These are phyloP conservation scores for Xylaria sp. DNA, from an alignment of 2,329 filamentous ascomycete genomes.

Conservation along the genomic window DNA sequence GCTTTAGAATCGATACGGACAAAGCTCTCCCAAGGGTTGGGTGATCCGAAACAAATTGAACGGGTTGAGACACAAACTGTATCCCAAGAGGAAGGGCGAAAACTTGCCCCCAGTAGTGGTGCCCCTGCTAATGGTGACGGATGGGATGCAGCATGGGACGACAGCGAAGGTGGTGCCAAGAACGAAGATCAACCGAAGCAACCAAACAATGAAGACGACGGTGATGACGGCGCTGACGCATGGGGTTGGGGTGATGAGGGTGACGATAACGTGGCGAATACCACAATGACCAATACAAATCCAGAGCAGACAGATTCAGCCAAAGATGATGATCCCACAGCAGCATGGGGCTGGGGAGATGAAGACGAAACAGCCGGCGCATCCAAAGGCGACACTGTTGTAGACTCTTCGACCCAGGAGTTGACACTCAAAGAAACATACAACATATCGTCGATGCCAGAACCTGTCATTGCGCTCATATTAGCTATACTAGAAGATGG, in stretches of 20 bases:
- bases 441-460: slow-evolving; percentile 87
- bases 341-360: slow-evolving; percentile 89
- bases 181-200: slow-evolving; percentile 37
- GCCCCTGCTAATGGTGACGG: slow-evolving; percentile 62
- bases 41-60: slow-evolving; percentile 76
- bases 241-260: slow-evolving; percentile 89
- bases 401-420: slow-evolving; percentile 61
- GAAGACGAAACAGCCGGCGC: slow-evolving; percentile 61
- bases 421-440: slow-evolving; percentile 87
- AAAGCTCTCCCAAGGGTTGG: slow-evolving; percentile 74
- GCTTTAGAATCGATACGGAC: slow-evolving; percentile 79
- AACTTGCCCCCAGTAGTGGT: slow-evolving; percentile 66
- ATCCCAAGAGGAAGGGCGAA: slow-evolving; percentile 71
- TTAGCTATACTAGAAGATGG: slow-evolving; percentile 68
- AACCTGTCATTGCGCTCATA: slow-evolving; percentile 77
- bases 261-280: slow-evolving; percentile 62
- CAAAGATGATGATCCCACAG: slow-evolving; percentile 58
- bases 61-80: slow-evolving; percentile 86
- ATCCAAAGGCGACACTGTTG: slow-evolving; percentile 42
- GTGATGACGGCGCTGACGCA: slow-evolving; percentile 55
- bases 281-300: slow-evolving; percentile 61
- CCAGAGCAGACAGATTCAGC: slow-evolving; percentile 36
- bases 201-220: slow-evolving; percentile 32
- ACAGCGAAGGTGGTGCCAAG: slow-evolving; percentile 64
- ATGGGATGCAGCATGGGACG: slow-evolving; percentile 85